These are phyloP conservation scores for Xylaria arbuscula DNA, from an alignment of 2,329 filamentous ascomycete species.

Conservation along the genomic window DNA sequence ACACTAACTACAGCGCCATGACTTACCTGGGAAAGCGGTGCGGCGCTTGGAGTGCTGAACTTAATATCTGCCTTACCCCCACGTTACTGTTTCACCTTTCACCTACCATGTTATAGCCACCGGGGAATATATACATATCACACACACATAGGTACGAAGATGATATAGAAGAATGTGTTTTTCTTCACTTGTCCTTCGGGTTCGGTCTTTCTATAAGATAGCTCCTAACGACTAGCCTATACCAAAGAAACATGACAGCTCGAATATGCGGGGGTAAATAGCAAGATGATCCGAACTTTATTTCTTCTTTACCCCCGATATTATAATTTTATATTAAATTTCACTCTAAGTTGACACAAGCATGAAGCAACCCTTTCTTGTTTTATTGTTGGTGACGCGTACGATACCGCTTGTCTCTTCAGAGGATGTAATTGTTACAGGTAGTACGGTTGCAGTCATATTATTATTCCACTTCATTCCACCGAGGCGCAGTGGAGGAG, in stretches of 20 bases:
- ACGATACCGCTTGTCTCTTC: background rate
- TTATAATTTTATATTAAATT: background rate
- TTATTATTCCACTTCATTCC: background rate
- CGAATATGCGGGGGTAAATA: background rate
- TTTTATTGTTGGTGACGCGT: too few relatives aligned
- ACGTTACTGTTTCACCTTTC: constrained; percentile 1
- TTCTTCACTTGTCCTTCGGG: too few relatives aligned
- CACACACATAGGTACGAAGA: background rate
- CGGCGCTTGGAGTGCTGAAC: background rate
- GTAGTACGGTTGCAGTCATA: background rate
- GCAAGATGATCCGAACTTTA: background rate
- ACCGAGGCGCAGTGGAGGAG: too few relatives aligned
- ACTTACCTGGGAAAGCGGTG: constrained; percentile 26
- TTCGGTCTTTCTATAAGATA: background rate
- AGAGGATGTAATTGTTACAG: too few relatives aligned
- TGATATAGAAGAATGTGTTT: background rate
- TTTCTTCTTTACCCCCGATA: background rate
- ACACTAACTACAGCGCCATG: background rate
- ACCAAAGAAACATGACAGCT: background rate
- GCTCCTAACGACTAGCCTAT: too few relatives aligned
- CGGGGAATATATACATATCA: too few relatives aligned
- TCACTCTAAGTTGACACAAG: background rate
- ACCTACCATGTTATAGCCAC: background rate
- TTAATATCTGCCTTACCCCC: background rate
- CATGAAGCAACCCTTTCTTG: background rate